phyloP scores from a whole-genome alignment of 306 rosid species.

The Vigna radiata region DNA sequence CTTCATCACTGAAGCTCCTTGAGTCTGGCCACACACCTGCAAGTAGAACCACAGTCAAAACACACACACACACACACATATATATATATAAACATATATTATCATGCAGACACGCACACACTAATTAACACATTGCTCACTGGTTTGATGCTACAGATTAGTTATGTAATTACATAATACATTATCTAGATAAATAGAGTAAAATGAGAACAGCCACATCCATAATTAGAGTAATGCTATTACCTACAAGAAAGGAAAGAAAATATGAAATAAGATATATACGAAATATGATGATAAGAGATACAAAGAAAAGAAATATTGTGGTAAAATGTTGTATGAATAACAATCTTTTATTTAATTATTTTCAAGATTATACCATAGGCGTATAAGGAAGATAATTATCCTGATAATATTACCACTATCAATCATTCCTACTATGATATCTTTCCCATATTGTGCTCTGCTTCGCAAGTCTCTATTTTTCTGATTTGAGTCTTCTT shows the following conservation, averaged over 20 bases:
- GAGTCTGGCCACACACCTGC: constrained; percentile 94
- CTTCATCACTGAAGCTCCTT: constrained; percentile 77
- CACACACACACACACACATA: background rate
- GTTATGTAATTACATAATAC: background rate
- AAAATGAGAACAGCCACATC: constrained; percentile 27
- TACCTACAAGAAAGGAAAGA: background rate
- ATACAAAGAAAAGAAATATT: background rate
- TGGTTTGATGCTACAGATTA: background rate
- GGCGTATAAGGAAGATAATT: background rate
- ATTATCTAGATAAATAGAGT: background rate
- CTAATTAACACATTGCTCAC: background rate
- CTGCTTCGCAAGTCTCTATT: constrained; percentile 53
- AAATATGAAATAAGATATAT: background rate
- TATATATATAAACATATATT: too few relatives aligned
- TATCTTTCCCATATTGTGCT: constrained; percentile 65
- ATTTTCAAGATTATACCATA: background rate
- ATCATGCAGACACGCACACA: background rate
- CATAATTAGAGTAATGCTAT: background rate
- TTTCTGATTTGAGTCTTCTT: constrained; percentile 20
- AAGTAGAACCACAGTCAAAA: background rate
- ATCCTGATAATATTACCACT: constrained; percentile 51
- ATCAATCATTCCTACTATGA: constrained; percentile 77
- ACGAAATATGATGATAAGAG: background rate
- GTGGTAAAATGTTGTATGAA: background rate
- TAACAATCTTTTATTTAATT: background rate